phyloP scores from a whole-genome alignment of 176 grass and related monocot genomes.

The Juncus inflexus region DNA sequence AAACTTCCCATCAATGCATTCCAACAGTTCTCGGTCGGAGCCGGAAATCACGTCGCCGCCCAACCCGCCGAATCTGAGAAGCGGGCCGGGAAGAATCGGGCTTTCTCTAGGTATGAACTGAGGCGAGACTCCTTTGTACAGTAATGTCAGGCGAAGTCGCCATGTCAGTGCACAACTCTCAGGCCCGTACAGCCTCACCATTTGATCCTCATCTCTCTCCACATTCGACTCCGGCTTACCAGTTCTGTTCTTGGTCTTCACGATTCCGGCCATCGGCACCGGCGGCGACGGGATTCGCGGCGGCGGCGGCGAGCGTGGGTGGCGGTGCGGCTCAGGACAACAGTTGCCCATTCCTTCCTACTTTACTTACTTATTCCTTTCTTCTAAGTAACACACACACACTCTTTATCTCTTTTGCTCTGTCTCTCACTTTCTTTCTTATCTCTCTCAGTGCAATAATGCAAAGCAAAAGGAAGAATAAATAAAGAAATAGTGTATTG shows the following conservation, averaged over 20 bases:
- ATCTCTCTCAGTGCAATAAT: too few species aligned
- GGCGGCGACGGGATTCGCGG: conserved; percentile 21
- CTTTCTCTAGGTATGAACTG: conserved; percentile 75
- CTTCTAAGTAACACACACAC: too few species aligned
- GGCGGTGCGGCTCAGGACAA: conserved; percentile 22
- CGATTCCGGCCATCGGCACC: conserved; percentile 1
- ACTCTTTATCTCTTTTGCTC: too few species aligned
- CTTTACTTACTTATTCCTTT: neutral
- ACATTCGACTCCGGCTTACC: conserved; percentile 13
- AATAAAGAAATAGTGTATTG: too few species aligned
- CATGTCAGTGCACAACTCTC: conserved; percentile 69
- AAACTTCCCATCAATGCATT: conserved; percentile 63
- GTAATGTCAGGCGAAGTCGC: conserved; percentile 68
- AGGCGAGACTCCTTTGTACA: conserved; percentile 79
- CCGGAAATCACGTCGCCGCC: conserved; percentile 53
- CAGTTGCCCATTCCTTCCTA: conserved; percentile 26
- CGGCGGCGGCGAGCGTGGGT: conserved; percentile 5
- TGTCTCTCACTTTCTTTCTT: too few species aligned
- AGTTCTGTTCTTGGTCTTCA: conserved; percentile 8
- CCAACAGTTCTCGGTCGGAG: conserved; percentile 51
- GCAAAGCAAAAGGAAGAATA: too few species aligned
- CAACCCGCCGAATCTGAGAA: conserved; percentile 57
- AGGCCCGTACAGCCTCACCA: conserved; percentile 68
- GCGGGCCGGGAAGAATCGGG: conserved; percentile 65
- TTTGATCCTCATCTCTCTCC: neutral